phyloP scores from a whole-genome alignment of 805 yeast genomes.

The Yarrowia sp. region DNA sequence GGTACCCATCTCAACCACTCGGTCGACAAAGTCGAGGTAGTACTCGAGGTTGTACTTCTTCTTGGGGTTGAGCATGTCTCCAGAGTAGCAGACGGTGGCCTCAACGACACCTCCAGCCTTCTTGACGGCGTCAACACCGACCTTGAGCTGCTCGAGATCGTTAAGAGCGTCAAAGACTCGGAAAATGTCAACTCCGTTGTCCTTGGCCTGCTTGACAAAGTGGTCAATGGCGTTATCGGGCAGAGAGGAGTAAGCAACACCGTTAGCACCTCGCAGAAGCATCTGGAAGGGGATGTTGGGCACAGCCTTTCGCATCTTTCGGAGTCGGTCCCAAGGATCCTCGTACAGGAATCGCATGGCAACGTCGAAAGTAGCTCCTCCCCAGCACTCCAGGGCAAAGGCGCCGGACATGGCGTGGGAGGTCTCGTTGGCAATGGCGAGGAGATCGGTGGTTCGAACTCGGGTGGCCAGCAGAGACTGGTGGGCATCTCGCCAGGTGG shows the following conservation, averaged over 20 bases:
- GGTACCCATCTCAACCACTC: conserved; percentile 89
- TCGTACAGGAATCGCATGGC: conserved; percentile 97
- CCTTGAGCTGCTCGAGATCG: conserved; percentile 93
- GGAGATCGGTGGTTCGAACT: conserved; percentile 88
- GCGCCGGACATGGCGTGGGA: conserved; percentile 86
- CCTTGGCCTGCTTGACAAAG: conserved; percentile 91
- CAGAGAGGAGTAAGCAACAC: conserved; percentile 95
- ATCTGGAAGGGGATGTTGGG: conserved; percentile 99
- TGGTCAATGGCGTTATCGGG: conserved; percentile 99
- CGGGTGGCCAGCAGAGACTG: conserved; percentile 96
- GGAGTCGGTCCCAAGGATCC: conserved; percentile 97
- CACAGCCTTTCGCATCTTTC: conserved; percentile 79
- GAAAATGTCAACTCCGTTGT: conserved; percentile 94
- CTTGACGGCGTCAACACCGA: conserved; percentile 96
- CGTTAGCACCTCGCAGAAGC: conserved; percentile 98
- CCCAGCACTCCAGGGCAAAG: conserved; percentile 98
- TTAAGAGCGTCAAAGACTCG: conserved; percentile 97
- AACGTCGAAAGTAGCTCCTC: conserved; percentile 99
- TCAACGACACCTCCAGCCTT: conserved; percentile 98
- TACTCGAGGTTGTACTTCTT: conserved; percentile 94
- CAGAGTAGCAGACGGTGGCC: conserved; percentile 97
- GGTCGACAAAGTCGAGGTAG: conserved; percentile 75
- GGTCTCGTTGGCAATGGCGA: conserved; percentile 90
- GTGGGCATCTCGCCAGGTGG: conserved; percentile 99
- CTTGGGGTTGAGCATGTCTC: conserved; percentile 95